Conservation (phyloP, 805 yeast species). For the Candida cerambycidarum region DNA sequence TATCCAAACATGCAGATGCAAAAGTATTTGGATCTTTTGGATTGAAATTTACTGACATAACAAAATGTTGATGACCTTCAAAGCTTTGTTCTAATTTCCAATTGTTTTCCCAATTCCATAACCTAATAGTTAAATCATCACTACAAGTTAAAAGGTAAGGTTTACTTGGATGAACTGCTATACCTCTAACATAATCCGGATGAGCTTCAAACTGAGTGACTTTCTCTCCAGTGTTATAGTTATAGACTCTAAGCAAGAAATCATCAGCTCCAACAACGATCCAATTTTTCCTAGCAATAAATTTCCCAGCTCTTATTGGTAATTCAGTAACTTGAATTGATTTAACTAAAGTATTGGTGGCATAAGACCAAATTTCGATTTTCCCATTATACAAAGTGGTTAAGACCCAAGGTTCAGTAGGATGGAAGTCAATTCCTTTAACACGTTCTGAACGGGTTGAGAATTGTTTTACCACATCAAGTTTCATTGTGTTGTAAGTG, state of each 20-base stretch:
- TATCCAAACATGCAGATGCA: slow-evolving; percentile 95
- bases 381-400: slow-evolving; percentile 89
- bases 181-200: slow-evolving; percentile 91
- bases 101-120: slow-evolving; percentile 97
- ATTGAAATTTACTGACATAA: slow-evolving; percentile 91
- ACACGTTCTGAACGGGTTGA: slow-evolving; percentile 94
- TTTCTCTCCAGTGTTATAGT: slow-evolving; percentile 94
- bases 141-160: slow-evolving; percentile 86
- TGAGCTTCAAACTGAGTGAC: slow-evolving; percentile 96
- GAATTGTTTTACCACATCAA: slow-evolving; percentile 67
- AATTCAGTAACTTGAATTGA: slow-evolving; percentile 92
- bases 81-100: slow-evolving; percentile 90
- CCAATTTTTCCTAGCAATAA: slow-evolving; percentile 96
- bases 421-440: slow-evolving; percentile 97
- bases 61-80: slow-evolving; percentile 95
- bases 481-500: slow-evolving; percentile 34
- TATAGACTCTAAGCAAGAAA: slow-evolving; percentile 88
- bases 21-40: slow-evolving; percentile 97
- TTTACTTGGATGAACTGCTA: slow-evolving; percentile 92
- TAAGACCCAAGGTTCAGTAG: slow-evolving; percentile 95
- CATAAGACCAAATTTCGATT: slow-evolving; percentile 93
- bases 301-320: slow-evolving; percentile 94
- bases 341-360: slow-evolving; percentile 78
- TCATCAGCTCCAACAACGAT: slow-evolving; percentile 95
- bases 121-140: slow-evolving; percentile 86